Evolutionary conservation across 495 filamentous ascomycete species (phyloP).

Genomic region (Corynascus novoguineensis): DNA sequence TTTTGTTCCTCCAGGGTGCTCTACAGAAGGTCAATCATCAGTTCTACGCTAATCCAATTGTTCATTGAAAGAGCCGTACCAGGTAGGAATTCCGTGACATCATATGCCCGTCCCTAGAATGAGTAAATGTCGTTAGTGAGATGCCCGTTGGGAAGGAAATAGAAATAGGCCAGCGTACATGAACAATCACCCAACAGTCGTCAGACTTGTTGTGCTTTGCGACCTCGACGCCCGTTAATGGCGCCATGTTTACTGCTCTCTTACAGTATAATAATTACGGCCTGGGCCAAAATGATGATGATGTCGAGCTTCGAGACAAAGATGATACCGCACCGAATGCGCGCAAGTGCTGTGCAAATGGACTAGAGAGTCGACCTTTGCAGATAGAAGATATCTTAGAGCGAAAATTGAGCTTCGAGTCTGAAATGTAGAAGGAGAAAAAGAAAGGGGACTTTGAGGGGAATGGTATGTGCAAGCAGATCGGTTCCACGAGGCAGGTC

Average conservation of each 20-base stretch:
- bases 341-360: too few species aligned
- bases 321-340: too few species aligned
- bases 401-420: too few species aligned
- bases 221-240: conserved; percentile 57
- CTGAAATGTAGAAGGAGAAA: too few species aligned
- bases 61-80: conserved; percentile 34
- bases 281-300: too few species aligned
- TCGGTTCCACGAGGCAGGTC: too few species aligned
- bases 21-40: conserved; percentile 30
- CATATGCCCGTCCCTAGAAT: conserved; percentile 56
- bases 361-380: too few species aligned
- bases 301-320: not conserved
- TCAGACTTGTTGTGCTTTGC: conserved; percentile 61
- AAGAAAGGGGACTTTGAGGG: not conserved
- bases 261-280: too few species aligned
- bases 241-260: conserved; percentile 28
- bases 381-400: too few species aligned
- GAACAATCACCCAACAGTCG: conserved; percentile 77
- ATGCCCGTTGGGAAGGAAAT: not conserved
- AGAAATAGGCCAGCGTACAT: conserved; percentile 41
- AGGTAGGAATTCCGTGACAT: conserved; percentile 69
- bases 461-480: not conserved
- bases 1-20: conserved; percentile 71
- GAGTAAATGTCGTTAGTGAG: not conserved
- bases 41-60: not conserved